Conservation (phyloP, 2,329 filamentous ascomycete species). For the Xylaria arbuscula region DNA sequence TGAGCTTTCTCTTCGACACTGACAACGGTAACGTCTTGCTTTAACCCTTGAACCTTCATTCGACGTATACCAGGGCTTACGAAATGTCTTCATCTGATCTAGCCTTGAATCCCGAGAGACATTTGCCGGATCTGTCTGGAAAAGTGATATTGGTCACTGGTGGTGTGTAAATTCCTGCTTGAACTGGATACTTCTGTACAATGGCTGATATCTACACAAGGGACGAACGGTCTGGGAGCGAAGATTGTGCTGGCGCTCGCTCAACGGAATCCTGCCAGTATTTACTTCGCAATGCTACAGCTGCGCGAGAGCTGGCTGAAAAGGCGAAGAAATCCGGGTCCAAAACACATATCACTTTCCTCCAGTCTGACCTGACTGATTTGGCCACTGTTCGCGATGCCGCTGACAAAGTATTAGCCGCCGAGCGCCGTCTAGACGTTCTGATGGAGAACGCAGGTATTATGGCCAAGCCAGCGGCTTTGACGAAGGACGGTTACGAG, state of each 20-base stretch:
- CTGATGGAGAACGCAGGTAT: slow-evolving; percentile 59
- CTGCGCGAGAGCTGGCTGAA: slow-evolving; percentile 55
- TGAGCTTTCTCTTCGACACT: too few relatives aligned
- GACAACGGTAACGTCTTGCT: too few relatives aligned
- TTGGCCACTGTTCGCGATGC: slow-evolving; percentile 53
- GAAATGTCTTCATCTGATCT: too few relatives aligned
- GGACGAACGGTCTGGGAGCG: slow-evolving; percentile 57
- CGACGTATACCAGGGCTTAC: too few relatives aligned
- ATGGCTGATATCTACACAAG: slow-evolving; percentile 30
- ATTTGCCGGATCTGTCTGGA: slow-evolving; percentile 53
- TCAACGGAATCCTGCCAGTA: slow-evolving; percentile 59
- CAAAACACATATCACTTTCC: slow-evolving; percentile 45
- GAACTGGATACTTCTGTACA: neutral
- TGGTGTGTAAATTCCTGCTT: slow-evolving; percentile 42
- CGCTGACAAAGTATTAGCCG: slow-evolving; percentile 46
- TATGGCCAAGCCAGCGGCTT: slow-evolving; percentile 51
- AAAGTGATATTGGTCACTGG: slow-evolving; percentile 58
- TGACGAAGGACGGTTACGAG: slow-evolving; percentile 59
- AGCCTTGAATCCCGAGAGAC: slow-evolving; percentile 48
- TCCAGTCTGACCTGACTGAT: slow-evolving; percentile 56
- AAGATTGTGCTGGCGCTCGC: slow-evolving; percentile 55
- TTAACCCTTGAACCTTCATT: too few relatives aligned
- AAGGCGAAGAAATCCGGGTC: slow-evolving; percentile 46
- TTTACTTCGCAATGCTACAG: slow-evolving; percentile 63
- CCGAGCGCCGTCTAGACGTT: slow-evolving; percentile 55